A percentile compares a stretch with the other conserved stretches of the same genome.
Conservation (phyloP, 2,329 filamentous ascomycete species). For the Beauveria medogensis region DNA sequence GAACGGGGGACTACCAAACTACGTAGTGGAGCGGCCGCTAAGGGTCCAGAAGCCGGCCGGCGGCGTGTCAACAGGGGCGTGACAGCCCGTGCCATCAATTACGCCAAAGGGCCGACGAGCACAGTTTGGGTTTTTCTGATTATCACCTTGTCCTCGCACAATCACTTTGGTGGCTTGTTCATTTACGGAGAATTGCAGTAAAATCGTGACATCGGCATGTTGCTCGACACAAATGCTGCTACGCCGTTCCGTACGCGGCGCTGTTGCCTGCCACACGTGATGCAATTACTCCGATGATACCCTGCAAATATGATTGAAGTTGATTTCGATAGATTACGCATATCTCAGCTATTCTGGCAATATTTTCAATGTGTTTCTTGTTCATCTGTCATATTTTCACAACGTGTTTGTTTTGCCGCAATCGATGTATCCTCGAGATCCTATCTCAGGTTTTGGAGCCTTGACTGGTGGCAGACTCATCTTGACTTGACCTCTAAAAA, state of each 20-base stretch:
- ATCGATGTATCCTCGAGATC: too few species aligned
- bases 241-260: not conserved
- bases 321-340: not conserved
- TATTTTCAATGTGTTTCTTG: too few species aligned
- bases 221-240: not conserved
- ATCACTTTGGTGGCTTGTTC: not conserved
- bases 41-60: constrained; percentile 7
- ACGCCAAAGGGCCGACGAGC: not conserved
- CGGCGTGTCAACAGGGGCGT: constrained; percentile 8
- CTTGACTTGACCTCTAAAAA: too few species aligned
- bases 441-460: too few species aligned
- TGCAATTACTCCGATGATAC: not conserved
- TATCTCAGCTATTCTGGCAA: not conserved
- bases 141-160: not conserved
- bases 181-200: not conserved
- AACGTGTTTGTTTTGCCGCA: too few species aligned
- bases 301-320: not conserved
- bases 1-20: not conserved
- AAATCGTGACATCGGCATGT: too few species aligned
- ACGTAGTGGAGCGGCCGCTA: constrained; percentile 7
- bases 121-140: not conserved
- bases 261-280: not conserved
- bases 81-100: not conserved
- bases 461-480: too few species aligned
- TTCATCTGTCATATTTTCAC: too few species aligned